Evolutionary conservation across 768 basidiomycete species (phyloP).

Genomic region (Mycena floridula): DNA sequence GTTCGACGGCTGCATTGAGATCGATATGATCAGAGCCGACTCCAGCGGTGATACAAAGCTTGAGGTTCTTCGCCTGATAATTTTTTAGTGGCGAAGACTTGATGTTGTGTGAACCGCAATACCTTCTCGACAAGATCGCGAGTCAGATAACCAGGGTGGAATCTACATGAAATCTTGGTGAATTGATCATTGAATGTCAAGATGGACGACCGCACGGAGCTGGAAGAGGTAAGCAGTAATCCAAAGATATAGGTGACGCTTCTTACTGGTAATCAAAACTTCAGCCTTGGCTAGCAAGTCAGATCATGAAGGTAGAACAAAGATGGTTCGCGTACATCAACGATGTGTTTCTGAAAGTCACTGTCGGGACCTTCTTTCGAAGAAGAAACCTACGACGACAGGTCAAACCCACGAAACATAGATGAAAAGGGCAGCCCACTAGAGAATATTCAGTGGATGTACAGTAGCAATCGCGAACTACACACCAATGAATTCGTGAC

Average conservation of each 20-base stretch:
- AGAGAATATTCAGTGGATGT: not conserved
- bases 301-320: conserved; percentile 3
- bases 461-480: not conserved
- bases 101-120: conserved; percentile 1
- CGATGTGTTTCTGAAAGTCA: conserved; percentile 77
- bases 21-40: conserved; percentile 91
- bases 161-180: too few relatives aligned
- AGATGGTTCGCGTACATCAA: conserved; percentile 47
- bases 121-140: conserved; percentile 66
- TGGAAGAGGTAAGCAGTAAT: too few relatives aligned
- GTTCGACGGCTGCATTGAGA: conserved; percentile 80
- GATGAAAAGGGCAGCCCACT: not conserved
- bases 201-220: too few relatives aligned
- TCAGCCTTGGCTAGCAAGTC: conserved; percentile 46
- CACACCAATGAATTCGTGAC: conserved; percentile 72
- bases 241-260: too few relatives aligned
- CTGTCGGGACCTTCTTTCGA: conserved; percentile 81
- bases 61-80: conserved; percentile 77
- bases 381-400: conserved; percentile 62
- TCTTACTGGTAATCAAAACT: conserved; percentile 75
- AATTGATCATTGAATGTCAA: too few relatives aligned
- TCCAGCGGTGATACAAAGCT: conserved; percentile 85
- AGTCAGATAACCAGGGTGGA: conserved; percentile 84
- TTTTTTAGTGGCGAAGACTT: conserved; percentile 3
- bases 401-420: not conserved